Percentiles rank a stretch among this genome's conserved stretches.
Evolutionary conservation across 306 rosid genomes (phyloP).

Genomic region (Cercis canadensis): DNA sequence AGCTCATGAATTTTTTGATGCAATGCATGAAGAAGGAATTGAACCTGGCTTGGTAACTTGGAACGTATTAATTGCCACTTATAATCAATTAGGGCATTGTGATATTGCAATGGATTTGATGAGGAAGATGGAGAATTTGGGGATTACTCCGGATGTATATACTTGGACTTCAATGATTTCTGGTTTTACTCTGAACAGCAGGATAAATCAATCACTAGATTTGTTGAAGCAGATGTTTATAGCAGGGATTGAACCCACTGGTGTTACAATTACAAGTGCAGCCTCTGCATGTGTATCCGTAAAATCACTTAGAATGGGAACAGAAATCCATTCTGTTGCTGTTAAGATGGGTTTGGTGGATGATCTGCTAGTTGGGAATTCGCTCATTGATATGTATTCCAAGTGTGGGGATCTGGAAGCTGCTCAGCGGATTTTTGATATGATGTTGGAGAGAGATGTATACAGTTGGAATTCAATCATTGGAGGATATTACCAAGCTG

Average conservation of each 20-base stretch:
- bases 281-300: slow-evolving; percentile 72
- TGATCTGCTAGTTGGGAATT: slow-evolving; percentile 65
- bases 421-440: slow-evolving; percentile 68
- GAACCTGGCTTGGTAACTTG: slow-evolving; percentile 78
- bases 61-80: slow-evolving; percentile 78
- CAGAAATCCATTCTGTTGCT: slow-evolving; percentile 76
- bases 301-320: slow-evolving; percentile 65
- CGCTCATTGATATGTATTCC: slow-evolving; percentile 82
- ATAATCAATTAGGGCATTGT: slow-evolving; percentile 69
- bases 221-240: slow-evolving; percentile 68
- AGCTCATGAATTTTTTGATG: slow-evolving; percentile 65
- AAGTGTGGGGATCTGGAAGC: slow-evolving; percentile 85
- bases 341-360: slow-evolving; percentile 59
- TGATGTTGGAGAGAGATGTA: slow-evolving; percentile 68
- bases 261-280: slow-evolving; percentile 73
- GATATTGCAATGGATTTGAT: slow-evolving; percentile 73
- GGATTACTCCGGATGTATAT: slow-evolving; percentile 81
- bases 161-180: slow-evolving; percentile 97
- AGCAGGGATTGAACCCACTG: slow-evolving; percentile 68
- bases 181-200: slow-evolving; percentile 78
- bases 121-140: slow-evolving; percentile 81
- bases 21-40: slow-evolving; percentile 65
- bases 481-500: slow-evolving; percentile 88
- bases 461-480: slow-evolving; percentile 95
- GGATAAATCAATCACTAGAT: slow-evolving; percentile 64